A percentile compares a stretch with the other conserved stretches of the same genome.
phyloP scores from a whole-genome alignment of 2,329 filamentous ascomycete species.

The Aspergillus sp. region DNA sequence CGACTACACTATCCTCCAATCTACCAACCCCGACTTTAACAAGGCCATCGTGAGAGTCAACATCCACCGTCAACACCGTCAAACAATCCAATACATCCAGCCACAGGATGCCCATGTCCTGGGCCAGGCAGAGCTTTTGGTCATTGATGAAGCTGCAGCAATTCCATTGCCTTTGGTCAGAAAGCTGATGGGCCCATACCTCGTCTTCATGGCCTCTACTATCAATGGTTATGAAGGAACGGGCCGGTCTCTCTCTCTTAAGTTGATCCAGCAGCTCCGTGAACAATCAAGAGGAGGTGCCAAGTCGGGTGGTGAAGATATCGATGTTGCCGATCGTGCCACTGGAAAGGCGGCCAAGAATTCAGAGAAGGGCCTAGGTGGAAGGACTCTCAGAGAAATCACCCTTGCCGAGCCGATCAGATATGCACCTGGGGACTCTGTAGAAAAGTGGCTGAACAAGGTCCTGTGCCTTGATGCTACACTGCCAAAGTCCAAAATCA shows the following conservation, averaged over 20 bases:
- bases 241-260: constrained; percentile 86
- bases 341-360: constrained; percentile 70
- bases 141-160: constrained; percentile 96
- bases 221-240: constrained; percentile 99
- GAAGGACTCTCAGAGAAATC: constrained; percentile 82
- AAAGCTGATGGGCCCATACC: constrained; percentile 92
- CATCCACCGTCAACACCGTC: constrained; percentile 86
- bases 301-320: constrained; percentile 52
- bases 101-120: constrained; percentile 93
- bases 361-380: constrained; percentile 56
- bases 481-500: constrained; percentile 69
- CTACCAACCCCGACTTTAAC: constrained; percentile 97
- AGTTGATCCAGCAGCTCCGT: constrained; percentile 92
- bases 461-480: constrained; percentile 92
- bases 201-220: constrained; percentile 98
- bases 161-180: constrained; percentile 89
- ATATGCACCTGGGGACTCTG: constrained; percentile 83
- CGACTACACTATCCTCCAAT: constrained; percentile 97
- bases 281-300: constrained; percentile 75
- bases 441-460: constrained; percentile 95
- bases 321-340: constrained; percentile 69
- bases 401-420: constrained; percentile 90
- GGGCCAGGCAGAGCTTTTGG: constrained; percentile 88
- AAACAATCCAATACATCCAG: constrained; percentile 98
- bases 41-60: constrained; percentile 98